phyloP scores from a whole-genome alignment of 306 rosid species.

The Rosa persica region DNA sequence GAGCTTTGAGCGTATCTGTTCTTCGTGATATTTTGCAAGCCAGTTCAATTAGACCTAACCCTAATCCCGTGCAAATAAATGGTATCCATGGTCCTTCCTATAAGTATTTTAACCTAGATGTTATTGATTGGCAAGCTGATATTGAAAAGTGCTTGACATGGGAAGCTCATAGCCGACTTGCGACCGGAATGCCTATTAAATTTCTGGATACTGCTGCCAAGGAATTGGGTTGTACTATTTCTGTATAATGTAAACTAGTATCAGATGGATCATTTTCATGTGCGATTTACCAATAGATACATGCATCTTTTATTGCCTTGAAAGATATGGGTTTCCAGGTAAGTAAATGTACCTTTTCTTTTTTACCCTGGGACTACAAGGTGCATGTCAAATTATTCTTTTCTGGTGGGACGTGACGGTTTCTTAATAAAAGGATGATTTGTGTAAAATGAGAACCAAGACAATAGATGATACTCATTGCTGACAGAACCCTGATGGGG shows the following conservation, averaged over 20 bases:
- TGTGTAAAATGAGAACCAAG: neutral
- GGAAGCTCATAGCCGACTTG: slow-evolving; percentile 83
- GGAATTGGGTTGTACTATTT: slow-evolving; percentile 72
- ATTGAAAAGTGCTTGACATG: slow-evolving; percentile 78
- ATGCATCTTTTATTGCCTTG: slow-evolving; percentile 17
- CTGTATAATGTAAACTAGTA: slow-evolving; percentile 47
- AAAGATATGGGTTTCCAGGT: slow-evolving; percentile 12
- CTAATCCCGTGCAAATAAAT: slow-evolving; percentile 44
- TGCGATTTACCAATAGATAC: slow-evolving; percentile 25
- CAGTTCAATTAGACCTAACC: slow-evolving; percentile 49
- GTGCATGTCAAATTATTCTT: neutral
- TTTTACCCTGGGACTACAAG: neutral
- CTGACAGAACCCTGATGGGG: neutral
- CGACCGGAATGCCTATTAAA: slow-evolving; percentile 60
- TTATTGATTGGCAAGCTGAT: slow-evolving; percentile 77
- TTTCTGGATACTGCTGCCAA: slow-evolving; percentile 76
- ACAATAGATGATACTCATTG: neutral
- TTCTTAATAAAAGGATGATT: neutral
- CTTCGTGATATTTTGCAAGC: slow-evolving; percentile 78
- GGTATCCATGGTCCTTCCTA: slow-evolving; percentile 50
- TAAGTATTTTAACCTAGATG: slow-evolving; percentile 53
- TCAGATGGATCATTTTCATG: slow-evolving; percentile 35
- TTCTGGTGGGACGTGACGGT: neutral
- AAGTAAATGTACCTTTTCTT: slow-evolving; percentile 14
- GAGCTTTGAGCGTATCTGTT: slow-evolving; percentile 83